Evolutionary conservation across 2,329 filamentous ascomycete genomes (phyloP).

Genomic region (Didymella arachidicola): DNA sequence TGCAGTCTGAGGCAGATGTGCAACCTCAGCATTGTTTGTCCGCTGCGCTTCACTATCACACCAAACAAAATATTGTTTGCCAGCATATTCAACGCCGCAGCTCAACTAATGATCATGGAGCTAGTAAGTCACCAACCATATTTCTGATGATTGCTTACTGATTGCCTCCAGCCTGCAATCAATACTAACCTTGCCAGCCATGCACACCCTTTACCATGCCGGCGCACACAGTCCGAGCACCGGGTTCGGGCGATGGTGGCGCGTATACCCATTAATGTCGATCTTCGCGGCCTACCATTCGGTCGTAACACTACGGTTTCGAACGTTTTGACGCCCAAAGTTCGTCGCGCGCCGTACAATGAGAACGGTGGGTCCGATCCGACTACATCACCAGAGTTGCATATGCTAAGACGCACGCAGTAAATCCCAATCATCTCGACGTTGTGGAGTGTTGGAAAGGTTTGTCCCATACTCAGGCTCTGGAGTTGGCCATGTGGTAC

Average conservation of each 20-base stretch:
- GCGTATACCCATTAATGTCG: conserved; percentile 25
- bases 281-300: conserved; percentile 28
- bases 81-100: conserved; percentile 8
- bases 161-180: conserved; percentile 10
- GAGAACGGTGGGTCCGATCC: conserved; percentile 16
- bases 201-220: conserved; percentile 28
- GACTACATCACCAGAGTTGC: background rate
- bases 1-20: background rate
- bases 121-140: background rate
- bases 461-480: conserved; percentile 36
- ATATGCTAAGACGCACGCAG: background rate
- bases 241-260: conserved; percentile 18
- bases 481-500: conserved; percentile 47
- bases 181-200: conserved; percentile 15
- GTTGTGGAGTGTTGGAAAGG: conserved; percentile 49
- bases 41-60: background rate
- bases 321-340: conserved; percentile 34
- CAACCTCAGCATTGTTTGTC: background rate
- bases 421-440: conserved; percentile 42
- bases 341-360: conserved; percentile 31
- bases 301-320: conserved; percentile 14
- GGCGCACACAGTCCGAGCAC: background rate
- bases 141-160: background rate
- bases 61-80: conserved; percentile 14
- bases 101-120: conserved; percentile 4